These are phyloP conservation scores for Plasmodium billcollinsi DNA, from an alignment of 169 alveolate genomes.

Conservation along the genomic window DNA sequence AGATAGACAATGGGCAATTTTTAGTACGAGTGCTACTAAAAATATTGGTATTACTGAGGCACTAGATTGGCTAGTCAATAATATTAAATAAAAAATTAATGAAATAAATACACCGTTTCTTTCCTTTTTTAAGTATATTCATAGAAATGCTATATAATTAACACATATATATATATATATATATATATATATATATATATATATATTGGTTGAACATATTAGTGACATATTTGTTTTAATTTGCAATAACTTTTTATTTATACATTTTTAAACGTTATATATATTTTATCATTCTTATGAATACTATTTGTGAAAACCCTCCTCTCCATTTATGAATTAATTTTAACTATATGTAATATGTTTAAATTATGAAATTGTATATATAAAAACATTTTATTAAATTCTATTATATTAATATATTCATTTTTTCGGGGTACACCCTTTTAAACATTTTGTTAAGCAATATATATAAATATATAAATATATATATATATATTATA, in stretches of 20 bases:
- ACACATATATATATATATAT: slow-evolving; percentile 10
- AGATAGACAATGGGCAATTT: slow-evolving; percentile 95
- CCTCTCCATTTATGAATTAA: no score
- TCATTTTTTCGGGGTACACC: no score
- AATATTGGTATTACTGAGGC: slow-evolving; percentile 96
- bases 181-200: slow-evolving; percentile 1
- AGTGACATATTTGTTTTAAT: no score
- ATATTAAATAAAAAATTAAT: slow-evolving; percentile 25
- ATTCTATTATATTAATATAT: no score
- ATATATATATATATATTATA: background rate
- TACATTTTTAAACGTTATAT: background rate
- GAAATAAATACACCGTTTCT: background rate
- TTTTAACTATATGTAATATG: no score
- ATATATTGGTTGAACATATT: background rate
- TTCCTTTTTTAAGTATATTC: slow-evolving; percentile 1
- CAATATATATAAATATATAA: background rate
- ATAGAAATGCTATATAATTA: background rate
- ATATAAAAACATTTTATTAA: no score
- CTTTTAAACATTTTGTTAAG: no score
- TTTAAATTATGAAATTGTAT: no score
- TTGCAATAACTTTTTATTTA: background rate
- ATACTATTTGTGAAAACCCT: background rate
- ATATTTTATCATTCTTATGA: background rate
- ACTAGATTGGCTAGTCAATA: slow-evolving; percentile 92
- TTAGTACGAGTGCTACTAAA: slow-evolving; percentile 94